Evolutionary conservation across 2,329 filamentous ascomycete genomes (phyloP), one percentile per base, ranked within the genome.

Genomic region (Bertia moriformis): DNA sequence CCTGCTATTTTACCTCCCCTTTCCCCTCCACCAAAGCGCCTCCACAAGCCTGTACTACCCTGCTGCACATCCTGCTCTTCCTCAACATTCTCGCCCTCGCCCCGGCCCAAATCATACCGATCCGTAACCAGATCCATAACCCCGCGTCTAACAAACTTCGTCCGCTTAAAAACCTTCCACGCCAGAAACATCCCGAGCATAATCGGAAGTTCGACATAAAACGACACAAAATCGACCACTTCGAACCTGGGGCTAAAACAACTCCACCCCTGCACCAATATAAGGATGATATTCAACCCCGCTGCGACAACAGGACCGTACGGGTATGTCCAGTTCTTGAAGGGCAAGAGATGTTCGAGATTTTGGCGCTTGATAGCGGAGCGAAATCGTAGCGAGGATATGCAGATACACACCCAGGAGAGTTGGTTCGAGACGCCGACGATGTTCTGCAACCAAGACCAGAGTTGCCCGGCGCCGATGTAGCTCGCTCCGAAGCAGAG

Each of bases 391-490:
- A 81, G 56, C 0, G 73, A 79, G 1, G 76, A 69, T 40, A 80
- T 61, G 4, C 73, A 69, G 42, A 81, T 82, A 41, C 71, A 65
- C 46, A 73, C 68, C 75, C 77, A 81, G 38, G 71, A 72, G 3
- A 81, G 57, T 54, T 80, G 76, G 51, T 79, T 80, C 0, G 74
- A 78, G 0, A 81, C 76, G 10, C 75, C 75, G 40, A 81, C 73
- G 36, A 81, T 67, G 42, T 79, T 78, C 49, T 80, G 75, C 14
- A 80, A 55, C 75, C 76, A 80, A 1, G 64, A 68, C 75, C 75
- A 80, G 3, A 80, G 55, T 45, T 79, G 65, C 1, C 76, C 75
- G 0, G 75, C 74, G 0, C 74, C 73, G 39, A 80, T 78, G 44
- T 76, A 78, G 48, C 69, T 76, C 0, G 73, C 73, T 2, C 72